A percentile compares a stretch with the other conserved stretches of the same genome.
phyloP scores from a whole-genome alignment of 805 yeast genomes.

The Wickerhamomyces silvicola region DNA sequence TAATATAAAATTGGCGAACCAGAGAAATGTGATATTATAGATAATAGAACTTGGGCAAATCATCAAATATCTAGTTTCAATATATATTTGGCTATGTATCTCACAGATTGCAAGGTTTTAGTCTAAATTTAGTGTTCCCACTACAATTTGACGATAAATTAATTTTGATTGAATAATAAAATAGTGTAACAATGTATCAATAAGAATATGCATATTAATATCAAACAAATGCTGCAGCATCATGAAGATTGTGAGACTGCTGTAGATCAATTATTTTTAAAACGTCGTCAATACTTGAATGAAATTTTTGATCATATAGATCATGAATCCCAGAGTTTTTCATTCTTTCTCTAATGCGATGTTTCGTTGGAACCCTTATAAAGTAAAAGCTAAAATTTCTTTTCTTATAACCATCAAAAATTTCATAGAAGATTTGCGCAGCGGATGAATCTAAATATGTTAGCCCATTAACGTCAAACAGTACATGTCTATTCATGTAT shows the following conservation, averaged over 20 bases:
- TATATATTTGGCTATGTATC: too few relatives aligned
- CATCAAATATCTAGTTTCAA: too few relatives aligned
- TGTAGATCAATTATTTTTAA: slow-evolving; percentile 14
- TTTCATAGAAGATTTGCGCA: slow-evolving; percentile 59
- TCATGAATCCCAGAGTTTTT: slow-evolving; percentile 48
- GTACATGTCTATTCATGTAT: slow-evolving; percentile 46
- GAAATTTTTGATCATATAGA: slow-evolving; percentile 22
- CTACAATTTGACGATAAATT: too few relatives aligned
- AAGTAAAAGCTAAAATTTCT: slow-evolving; percentile 54
- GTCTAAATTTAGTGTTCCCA: too few relatives aligned
- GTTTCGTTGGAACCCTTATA: slow-evolving; percentile 48
- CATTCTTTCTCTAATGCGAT: slow-evolving; percentile 43
- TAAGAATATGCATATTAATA: too few relatives aligned
- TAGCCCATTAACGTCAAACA: slow-evolving; percentile 81
- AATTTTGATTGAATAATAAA: too few relatives aligned
- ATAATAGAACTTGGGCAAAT: too few relatives aligned
- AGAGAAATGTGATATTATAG: too few relatives aligned
- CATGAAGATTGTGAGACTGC: slow-evolving; percentile 1
- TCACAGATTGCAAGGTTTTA: too few relatives aligned
- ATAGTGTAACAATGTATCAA: too few relatives aligned
- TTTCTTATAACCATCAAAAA: slow-evolving; percentile 48
- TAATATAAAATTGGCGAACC: too few relatives aligned
- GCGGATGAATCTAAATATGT: slow-evolving; percentile 75
- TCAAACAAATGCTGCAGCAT: too few relatives aligned
- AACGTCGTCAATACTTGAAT: slow-evolving; percentile 19